phyloP scores from a whole-genome alignment of 495 filamentous ascomycete genomes.

The Penicillium chermesinum region DNA sequence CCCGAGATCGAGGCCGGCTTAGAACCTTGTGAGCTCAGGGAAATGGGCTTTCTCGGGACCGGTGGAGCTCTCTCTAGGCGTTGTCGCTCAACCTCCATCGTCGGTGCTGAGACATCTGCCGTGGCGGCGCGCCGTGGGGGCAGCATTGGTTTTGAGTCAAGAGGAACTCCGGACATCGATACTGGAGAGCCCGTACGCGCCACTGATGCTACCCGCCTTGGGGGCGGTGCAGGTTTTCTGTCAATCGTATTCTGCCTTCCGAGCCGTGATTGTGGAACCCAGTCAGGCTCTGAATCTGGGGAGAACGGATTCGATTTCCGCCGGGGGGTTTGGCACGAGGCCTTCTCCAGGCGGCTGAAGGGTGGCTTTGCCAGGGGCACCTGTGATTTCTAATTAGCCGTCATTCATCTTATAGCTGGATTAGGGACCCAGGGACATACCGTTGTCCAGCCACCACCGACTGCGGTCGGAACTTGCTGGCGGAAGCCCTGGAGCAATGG shows the following conservation, averaged over 20 bases:
- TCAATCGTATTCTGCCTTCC: not conserved
- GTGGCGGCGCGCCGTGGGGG: constrained; percentile 5
- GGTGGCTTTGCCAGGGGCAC: constrained; percentile 67
- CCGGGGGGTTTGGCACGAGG: constrained; percentile 60
- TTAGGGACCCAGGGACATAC: not conserved
- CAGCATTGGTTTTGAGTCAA: constrained; percentile 10
- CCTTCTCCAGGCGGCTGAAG: constrained; percentile 58
- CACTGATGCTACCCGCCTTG: not conserved
- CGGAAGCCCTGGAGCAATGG: constrained; percentile 75
- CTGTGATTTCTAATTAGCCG: constrained; percentile 30
- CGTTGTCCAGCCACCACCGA: constrained; percentile 92
- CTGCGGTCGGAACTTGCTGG: constrained; percentile 82
- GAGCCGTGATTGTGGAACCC: constrained; percentile 44
- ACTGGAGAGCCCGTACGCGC: not conserved
- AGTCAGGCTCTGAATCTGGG: constrained; percentile 64
- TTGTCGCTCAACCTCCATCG: not conserved
- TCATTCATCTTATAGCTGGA: not conserved
- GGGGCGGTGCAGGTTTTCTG: constrained; percentile 15
- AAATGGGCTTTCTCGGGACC: constrained; percentile 33
- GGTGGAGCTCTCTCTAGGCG: constrained; percentile 16
- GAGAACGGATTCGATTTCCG: constrained; percentile 80
- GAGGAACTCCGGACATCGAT: not conserved
- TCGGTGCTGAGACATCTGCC: not conserved
- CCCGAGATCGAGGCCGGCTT: not conserved
- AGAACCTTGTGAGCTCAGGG: constrained; percentile 17